Evolutionary conservation across 225 moss, liverwort and hornwort genomes (phyloP).

Genomic region (Lunularia cruciata): DNA sequence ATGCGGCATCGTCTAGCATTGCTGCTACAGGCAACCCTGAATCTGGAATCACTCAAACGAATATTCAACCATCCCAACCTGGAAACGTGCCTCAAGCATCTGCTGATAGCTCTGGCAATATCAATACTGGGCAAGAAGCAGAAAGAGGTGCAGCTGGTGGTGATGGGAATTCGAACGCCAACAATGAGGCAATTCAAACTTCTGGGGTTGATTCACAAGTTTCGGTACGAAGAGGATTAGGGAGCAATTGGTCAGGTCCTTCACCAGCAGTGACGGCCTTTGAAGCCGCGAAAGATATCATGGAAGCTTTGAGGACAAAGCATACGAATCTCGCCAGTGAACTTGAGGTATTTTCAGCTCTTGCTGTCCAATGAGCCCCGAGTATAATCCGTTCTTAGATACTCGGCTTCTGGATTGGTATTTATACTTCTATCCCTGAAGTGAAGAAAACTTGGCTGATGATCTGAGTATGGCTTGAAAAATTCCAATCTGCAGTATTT

Average conservation of each 20-base stretch:
- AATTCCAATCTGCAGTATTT: not conserved
- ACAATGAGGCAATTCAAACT: constrained; percentile 49
- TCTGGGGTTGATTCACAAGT: constrained; percentile 65
- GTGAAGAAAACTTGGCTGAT: not conserved
- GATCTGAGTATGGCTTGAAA: not conserved
- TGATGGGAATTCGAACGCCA: constrained; percentile 50
- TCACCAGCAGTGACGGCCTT: constrained; percentile 87
- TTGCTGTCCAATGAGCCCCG: not conserved
- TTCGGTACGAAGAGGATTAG: constrained; percentile 62
- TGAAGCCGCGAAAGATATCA: constrained; percentile 99
- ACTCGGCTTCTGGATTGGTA: too few relatives aligned
- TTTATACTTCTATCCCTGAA: too few relatives aligned
- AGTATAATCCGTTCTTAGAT: too few relatives aligned
- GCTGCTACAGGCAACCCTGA: constrained; percentile 29
- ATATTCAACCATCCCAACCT: constrained; percentile 62
- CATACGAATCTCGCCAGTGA: constrained; percentile 91
- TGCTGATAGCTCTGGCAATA: constrained; percentile 45
- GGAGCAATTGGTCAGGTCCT: constrained; percentile 65
- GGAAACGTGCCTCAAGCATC: constrained; percentile 57
- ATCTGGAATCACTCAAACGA: constrained; percentile 27
- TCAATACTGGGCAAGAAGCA: constrained; percentile 56
- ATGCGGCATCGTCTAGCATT: constrained; percentile 34
- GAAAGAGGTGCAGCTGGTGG: constrained; percentile 63
- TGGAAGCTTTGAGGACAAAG: constrained; percentile 94
- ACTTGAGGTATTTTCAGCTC: constrained; percentile 61